Evolutionary conservation across 176 grass and related monocot genomes (phyloP), one percentile per base, ranked within the genome.

Genomic region (Oryza glaberrima): DNA sequence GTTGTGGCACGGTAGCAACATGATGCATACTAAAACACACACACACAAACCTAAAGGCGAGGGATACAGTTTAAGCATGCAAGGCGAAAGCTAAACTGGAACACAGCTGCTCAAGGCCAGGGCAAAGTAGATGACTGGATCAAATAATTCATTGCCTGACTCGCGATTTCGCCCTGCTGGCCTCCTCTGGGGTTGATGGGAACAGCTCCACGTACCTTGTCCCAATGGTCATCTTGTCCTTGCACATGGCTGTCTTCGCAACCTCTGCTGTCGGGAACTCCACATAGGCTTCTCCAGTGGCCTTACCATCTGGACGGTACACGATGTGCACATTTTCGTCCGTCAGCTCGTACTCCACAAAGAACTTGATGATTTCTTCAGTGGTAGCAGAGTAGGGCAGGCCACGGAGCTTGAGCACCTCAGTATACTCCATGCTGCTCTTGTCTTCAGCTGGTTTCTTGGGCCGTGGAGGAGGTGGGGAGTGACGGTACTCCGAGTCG

Each of bases 221-320:
- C 45, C 95, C 91, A 19, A 98, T 98, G 15, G 89, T 98, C 95
- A 95, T 98, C 89, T 98, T 95, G 60, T 98, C 95, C 80, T 94
- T 92, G 78, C 93, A 85, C 93, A 98, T 98, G 11, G 93, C 95
- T 2, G 92, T 93, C 85, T 95, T 98, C 0, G 93, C 93, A 26
- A 90, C 75, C 67, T 98, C 95, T 19, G 87, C 89, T 4, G 89
- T 93, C 1, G 88, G 87, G 28, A 98, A 98, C 85, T 98, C 95
- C 0, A 88, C 95, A 48, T 85, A 93, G 11, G 92, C 92, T 75
- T 98, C 92, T 16, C 92, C 92, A 0, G 93, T 98, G 17, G 96
- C 91, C 77, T 92, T 95, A 2, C 95, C 95, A 11, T 97, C 92
- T 0, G 80, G 65, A 20, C 93, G 90, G 77, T 77, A 88, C 2